These are phyloP conservation scores for Parmelia sp. DNA, from an alignment of 495 filamentous ascomycete species.

Conservation along the genomic window DNA sequence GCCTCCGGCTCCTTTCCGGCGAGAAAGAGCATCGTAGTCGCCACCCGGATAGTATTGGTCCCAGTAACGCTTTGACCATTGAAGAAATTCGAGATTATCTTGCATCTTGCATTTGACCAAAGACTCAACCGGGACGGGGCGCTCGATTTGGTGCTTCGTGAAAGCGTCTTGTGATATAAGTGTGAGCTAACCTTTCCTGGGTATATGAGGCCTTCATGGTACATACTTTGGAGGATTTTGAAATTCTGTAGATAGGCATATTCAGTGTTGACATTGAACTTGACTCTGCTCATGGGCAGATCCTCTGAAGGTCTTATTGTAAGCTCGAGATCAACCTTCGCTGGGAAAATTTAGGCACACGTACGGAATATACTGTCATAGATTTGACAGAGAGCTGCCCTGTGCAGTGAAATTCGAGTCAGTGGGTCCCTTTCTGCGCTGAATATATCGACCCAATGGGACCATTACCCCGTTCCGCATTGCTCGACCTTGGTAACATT, in stretches of 20 bases:
- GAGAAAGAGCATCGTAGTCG: constrained; percentile 83
- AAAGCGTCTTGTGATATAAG: constrained; percentile 59
- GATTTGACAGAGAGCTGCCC: constrained; percentile 91
- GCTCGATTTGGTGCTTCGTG: constrained; percentile 76
- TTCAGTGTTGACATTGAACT: constrained; percentile 95
- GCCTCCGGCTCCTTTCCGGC: constrained; percentile 72
- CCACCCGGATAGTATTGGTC: constrained; percentile 95
- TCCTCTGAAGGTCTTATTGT: constrained; percentile 50
- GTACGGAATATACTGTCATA: constrained; percentile 94
- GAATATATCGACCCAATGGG: neutral
- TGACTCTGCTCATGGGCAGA: constrained; percentile 91
- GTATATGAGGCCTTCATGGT: constrained; percentile 4
- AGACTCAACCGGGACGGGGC: constrained; percentile 76
- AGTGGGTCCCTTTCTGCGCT: constrained; percentile 14
- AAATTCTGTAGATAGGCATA: constrained; percentile 98
- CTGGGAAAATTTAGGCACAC: constrained; percentile 24
- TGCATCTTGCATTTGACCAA: constrained; percentile 99
- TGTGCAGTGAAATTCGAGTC: constrained; percentile 33
- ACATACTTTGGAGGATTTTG: constrained; percentile 89
- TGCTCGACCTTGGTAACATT: constrained; percentile 99
- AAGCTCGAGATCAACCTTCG: neutral
- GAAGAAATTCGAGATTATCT: constrained; percentile 97
- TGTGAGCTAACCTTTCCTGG: constrained; percentile 15
- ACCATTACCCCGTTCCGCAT: constrained; percentile 90
- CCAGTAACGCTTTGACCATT: constrained; percentile 95